phyloP scores from a whole-genome alignment of 768 basidiomycete genomes.

The Suillus ampliporus region DNA sequence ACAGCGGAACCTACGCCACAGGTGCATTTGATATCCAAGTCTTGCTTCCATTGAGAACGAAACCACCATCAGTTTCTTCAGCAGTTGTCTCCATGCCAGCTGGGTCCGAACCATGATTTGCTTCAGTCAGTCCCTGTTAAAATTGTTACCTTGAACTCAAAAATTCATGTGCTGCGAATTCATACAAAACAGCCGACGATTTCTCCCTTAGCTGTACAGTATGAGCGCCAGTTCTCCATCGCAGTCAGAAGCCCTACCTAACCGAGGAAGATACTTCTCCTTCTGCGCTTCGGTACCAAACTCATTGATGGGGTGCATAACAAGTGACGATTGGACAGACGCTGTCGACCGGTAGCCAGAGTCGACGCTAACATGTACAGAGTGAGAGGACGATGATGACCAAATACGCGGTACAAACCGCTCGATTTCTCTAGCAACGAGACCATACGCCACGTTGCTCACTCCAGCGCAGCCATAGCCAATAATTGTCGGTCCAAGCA shows the following conservation, averaged over 20 bases:
- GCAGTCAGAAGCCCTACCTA: slow-evolving; percentile 54
- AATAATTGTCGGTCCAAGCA: slow-evolving; percentile 90
- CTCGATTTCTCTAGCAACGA: slow-evolving; percentile 94
- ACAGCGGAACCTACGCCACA: slow-evolving; percentile 65
- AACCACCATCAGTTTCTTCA: slow-evolving; percentile 84
- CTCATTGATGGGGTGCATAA: slow-evolving; percentile 93
- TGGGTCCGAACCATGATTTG: slow-evolving; percentile 96
- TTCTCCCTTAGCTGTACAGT: slow-evolving; percentile 73
- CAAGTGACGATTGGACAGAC: slow-evolving; percentile 94
- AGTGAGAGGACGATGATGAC: not conserved
- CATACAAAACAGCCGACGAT: slow-evolving; percentile 91
- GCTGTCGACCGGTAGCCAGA: slow-evolving; percentile 95
- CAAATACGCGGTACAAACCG: slow-evolving; percentile 50
- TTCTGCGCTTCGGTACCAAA: slow-evolving; percentile 92
- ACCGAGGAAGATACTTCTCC: slow-evolving; percentile 84
- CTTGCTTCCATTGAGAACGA: slow-evolving; percentile 87
- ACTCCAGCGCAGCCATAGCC: slow-evolving; percentile 95
- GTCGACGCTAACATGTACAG: slow-evolving; percentile 67
- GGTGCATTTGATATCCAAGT: slow-evolving; percentile 98
- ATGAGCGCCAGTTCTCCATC: slow-evolving; percentile 12
- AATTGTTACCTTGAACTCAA: slow-evolving; percentile 7
- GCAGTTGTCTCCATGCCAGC: slow-evolving; percentile 97
- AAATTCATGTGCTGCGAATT: slow-evolving; percentile 21
- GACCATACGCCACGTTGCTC: slow-evolving; percentile 90
- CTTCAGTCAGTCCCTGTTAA: slow-evolving; percentile 88